A percentile compares a stretch with the other conserved stretches of the same genome.
Conservation (phyloP, 1,284 basidiomycete species). For the Ganoderma sinense region DNA sequence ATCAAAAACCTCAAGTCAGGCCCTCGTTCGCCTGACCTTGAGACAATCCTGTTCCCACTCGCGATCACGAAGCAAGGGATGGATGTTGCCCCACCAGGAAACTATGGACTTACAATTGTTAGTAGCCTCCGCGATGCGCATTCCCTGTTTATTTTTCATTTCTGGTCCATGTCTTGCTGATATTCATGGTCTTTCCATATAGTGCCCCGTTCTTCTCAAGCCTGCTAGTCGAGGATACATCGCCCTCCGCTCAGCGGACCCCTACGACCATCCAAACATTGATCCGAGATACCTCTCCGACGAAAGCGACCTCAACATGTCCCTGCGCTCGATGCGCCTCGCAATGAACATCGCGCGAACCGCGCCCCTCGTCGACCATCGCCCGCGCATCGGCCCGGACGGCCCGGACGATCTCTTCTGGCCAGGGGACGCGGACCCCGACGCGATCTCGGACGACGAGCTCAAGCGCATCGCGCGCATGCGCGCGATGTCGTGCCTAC, state of each 20-base stretch:
- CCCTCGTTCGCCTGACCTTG: neutral
- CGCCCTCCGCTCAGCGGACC: neutral
- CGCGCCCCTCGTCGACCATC: neutral
- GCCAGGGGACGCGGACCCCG: neutral
- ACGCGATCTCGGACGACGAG: neutral
- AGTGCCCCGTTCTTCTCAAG: neutral
- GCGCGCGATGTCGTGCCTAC: neutral
- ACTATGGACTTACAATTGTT: neutral
- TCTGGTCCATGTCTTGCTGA: no score
- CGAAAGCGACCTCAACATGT: neutral
- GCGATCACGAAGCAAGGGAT: neutral
- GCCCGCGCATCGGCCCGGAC: no score
- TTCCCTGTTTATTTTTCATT: no score
- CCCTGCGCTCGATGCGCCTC: neutral
- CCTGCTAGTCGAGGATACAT: neutral
- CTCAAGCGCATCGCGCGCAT: neutral
- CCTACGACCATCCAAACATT: neutral
- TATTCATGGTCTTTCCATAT: no score
- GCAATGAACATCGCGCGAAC: neutral
- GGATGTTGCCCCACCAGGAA: neutral
- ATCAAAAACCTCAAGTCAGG: neutral
- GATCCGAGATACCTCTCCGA: neutral
- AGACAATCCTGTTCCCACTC: no score
- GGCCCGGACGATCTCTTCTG: neutral
- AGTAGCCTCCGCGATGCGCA: no score